Base-by-base conservation (phyloP, 1,284 basidiomycete species). In the Tranzscheliella williamsii region DNA sequence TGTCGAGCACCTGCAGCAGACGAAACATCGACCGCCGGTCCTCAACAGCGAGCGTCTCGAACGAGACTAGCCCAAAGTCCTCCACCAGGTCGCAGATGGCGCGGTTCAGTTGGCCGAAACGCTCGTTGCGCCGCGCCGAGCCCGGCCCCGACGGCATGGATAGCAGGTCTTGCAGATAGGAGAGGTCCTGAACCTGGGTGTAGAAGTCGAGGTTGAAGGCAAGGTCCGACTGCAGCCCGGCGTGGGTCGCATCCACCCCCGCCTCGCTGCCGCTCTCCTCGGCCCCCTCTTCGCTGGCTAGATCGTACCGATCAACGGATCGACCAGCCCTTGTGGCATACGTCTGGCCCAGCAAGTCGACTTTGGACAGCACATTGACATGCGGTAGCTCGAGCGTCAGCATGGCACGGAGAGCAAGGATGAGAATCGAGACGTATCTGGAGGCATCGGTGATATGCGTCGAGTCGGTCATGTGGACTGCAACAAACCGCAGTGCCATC, bases 151-250 rank as follows among this genome's bases (percentile, higher is more conserved):
- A 49, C 20, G 61, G 54, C 9, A 48, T 48, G 21, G 81, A 75
- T 16, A 96, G 84, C 1, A 85, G 81, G 50, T 87, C 88, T 62
- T 90, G 84, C 5, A 99, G 84, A 78, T 97, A 89, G 0, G 87
- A 87, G 0, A 99, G 82, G 77, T 99, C 93, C 79, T 96, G 92
- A 0, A 95, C 94, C 79, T 98, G 91, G 31, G 95, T 97, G 78
- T 98, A 98, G 78, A 91, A 99, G 66, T 94, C 91, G 32, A 98
- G 85, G 72, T 94, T 95, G 82, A 98, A 97, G 29, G 92, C 92
- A 67, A 18, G 29, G 24, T 56, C 50, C 13, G 43, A 42, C 44
- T 43, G 24, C 36, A 31, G 38, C 44, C 49, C 3, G 15, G 18
- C 46, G 17, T 51, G 43, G 18, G 38, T 34, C 24, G 24, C 38